Evolutionary conservation across 2,329 filamentous ascomycete species (phyloP), one percentile per base, ranked within the genome.

Genomic region (Trichoderma cornu-damae): DNA sequence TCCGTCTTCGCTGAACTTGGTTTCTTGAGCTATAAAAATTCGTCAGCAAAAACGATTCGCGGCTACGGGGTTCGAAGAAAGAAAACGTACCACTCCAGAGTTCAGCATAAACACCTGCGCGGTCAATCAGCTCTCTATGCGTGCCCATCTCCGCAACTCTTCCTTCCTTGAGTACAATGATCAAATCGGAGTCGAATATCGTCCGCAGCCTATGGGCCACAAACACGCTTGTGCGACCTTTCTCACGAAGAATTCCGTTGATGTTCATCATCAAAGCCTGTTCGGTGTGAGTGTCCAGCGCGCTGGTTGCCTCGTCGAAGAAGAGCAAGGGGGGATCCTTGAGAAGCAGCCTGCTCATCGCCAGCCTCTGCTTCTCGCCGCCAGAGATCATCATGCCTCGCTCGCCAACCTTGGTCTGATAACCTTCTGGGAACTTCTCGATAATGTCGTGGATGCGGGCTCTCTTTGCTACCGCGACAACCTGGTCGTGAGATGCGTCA

Each of bases 331-430:
- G 90, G 3, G 92, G 90, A 63, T 96, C 89, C 71, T 96, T 96
- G 58, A 96, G 79, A 1, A 96, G 81, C 37, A 96, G 71, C 42
- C 92, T 79, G 24, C 89, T 90, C 22, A 96, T 84, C 0, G 93
- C 93, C 9, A 96, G 76, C 3, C 92, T 84, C 73, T 96, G 92
- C 73, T 96, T 96, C 75, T 96, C 93, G 30, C 92, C 92, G 2
- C 90, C 92, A 1, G 89, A 95, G 43, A 96, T 96, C 92, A 96
- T 96, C 83, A 96, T 86, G 1, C 92, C 92, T 46, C 93, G 83
- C 76, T 96, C 93, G 53, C 93, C 93, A 24, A 97, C 94, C 72
- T 88, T 91, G 18, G 94, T 97, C 20, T 86, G 75, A 70, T 97
- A 96, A 14, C 90, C 90, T n/a, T 92, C 87, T 1, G 90, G 90